Evolutionary conservation across 140 eudicot genomes (phyloP), one percentile per base, ranked within the genome.

Genomic region (Ambrosia hybrid): DNA sequence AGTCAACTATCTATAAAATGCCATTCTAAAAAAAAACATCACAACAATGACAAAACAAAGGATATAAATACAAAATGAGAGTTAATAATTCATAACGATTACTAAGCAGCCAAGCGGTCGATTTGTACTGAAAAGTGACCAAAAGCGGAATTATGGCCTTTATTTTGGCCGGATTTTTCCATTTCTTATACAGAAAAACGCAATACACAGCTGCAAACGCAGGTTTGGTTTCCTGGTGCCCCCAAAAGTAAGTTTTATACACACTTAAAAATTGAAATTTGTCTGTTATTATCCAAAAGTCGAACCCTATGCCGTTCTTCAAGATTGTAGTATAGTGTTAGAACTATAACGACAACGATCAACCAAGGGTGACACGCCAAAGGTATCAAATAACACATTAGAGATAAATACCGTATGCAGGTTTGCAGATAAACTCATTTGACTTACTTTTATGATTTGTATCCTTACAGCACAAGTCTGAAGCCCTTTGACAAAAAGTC

Each of bases 401-500:
- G 41, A 72, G 7, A 46, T 33, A 73, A 13, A 46, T 59, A 55
- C 56, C n/a, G 60, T 6, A 72, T 10, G 65, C 41, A 45, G 43
- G 63, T 49, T 33, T 58, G 75, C 33, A 58, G 71, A 70, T n/a
- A 62, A 53, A 37, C 55, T 57, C 21, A 49, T 9, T 38, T 11
- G 30, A 57, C 78, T 65, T 65, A 79, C 83, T 4, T 41, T 57
- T 65, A 41, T 30, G 7, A 41, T 5, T 41, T 13, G 58, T 15
- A 14, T 26, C 53, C 71, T 81, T 53, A 81, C 37, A 81, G 60
- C 74, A 81, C 85, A 67, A 81, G 78, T 60, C 74, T 72, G 78
- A 81, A 81, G 48, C 85, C 85, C 37, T 81, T 67, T 3, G 85
- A 81, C 67, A 81, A 77, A 66, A 81, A 81, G 85, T 81, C 85